These are phyloP conservation scores for Aspergillus niger DNA, from an alignment of 2,329 filamentous ascomycete species.

Conservation along the genomic window DNA sequence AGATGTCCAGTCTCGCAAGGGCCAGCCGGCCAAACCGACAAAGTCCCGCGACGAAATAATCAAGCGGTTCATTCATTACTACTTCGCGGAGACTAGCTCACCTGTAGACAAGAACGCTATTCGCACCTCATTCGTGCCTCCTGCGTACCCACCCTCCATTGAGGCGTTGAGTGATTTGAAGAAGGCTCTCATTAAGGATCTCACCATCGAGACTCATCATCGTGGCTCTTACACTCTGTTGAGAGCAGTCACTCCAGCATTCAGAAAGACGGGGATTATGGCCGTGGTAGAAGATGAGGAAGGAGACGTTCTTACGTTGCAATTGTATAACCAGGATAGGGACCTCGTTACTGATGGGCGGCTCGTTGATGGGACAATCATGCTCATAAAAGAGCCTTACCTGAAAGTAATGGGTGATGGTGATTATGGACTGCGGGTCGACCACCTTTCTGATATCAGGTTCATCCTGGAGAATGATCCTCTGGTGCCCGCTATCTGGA, in stretches of 20 bases:
- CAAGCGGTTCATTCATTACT: slow-evolving; percentile 18
- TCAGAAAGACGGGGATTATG: slow-evolving; percentile 36
- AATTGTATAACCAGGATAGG: slow-evolving; percentile 47
- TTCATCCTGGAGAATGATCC: slow-evolving; percentile 40
- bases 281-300: slow-evolving; percentile 46
- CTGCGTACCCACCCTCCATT: slow-evolving; percentile 23
- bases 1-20: slow-evolving; percentile 17
- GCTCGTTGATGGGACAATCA: slow-evolving; percentile 37
- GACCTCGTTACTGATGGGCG: slow-evolving; percentile 37
- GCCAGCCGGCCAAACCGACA: slow-evolving; percentile 7
- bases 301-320: slow-evolving; percentile 38
- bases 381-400: slow-evolving; percentile 58
- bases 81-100: not conserved
- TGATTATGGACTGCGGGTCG: slow-evolving; percentile 51
- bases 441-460: slow-evolving; percentile 55
- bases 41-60: slow-evolving; percentile 22
- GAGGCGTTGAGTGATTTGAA: slow-evolving; percentile 19
- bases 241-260: slow-evolving; percentile 32
- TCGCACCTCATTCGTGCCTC: slow-evolving; percentile 22
- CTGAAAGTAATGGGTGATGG: slow-evolving; percentile 47
- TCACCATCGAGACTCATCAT: slow-evolving; percentile 46
- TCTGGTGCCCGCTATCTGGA: slow-evolving; percentile 47
- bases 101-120: not conserved
- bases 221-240: slow-evolving; percentile 39
- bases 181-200: slow-evolving; percentile 33